phyloP scores from a whole-genome alignment of 225 moss, liverwort and hornwort species.

The Bryum argenteum region DNA sequence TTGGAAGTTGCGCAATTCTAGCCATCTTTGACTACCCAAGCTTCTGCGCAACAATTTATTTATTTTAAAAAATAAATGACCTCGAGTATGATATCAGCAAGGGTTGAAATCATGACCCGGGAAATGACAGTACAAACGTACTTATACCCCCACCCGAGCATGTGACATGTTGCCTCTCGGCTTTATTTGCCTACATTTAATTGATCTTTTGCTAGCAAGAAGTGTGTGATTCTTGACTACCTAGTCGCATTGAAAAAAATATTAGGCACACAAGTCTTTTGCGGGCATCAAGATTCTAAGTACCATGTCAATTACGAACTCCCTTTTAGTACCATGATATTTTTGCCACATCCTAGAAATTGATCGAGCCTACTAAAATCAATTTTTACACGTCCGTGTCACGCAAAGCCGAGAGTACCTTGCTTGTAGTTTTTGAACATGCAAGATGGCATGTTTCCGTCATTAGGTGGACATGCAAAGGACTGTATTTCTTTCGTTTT shows the following conservation, averaged over 20 bases:
- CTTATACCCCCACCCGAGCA: not conserved
- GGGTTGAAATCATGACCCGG: too few relatives aligned
- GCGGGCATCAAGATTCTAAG: not conserved
- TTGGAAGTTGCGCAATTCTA: too few relatives aligned
- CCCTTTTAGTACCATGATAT: not conserved
- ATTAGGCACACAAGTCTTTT: not conserved
- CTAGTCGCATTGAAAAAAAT: not conserved
- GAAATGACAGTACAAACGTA: not conserved
- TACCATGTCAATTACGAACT: slow-evolving; percentile 1
- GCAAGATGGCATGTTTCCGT: not conserved
- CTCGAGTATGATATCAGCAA: not conserved
- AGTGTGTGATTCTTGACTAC: not conserved
- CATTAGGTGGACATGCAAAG: not conserved
- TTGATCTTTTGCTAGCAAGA: not conserved
- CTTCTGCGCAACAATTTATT: too few relatives aligned
- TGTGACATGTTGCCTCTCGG: not conserved
- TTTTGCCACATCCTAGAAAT: not conserved
- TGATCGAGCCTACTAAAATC: not conserved
- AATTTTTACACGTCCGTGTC: not conserved
- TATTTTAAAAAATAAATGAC: too few relatives aligned
- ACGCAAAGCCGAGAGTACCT: not conserved
- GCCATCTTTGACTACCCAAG: too few relatives aligned
- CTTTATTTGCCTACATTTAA: not conserved
- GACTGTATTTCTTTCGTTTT: not conserved
- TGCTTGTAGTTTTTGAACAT: not conserved